phyloP scores from a whole-genome alignment of 768 basidiomycete genomes.

The Hemileccinum impolitum region DNA sequence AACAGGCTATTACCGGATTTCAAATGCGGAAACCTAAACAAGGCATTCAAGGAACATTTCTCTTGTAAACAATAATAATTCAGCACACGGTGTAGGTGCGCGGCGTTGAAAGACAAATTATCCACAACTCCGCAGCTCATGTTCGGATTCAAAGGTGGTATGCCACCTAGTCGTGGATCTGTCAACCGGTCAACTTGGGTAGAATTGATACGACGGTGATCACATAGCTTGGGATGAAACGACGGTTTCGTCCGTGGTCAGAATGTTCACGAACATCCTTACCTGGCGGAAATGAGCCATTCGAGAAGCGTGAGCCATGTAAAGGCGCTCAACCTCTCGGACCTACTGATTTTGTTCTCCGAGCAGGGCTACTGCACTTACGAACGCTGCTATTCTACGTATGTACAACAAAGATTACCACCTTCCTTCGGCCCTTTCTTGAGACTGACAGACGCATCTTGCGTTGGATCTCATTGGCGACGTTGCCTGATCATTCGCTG shows the following conservation, averaged over 20 bases:
- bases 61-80: neutral
- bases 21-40: constrained; percentile 8
- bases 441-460: neutral
- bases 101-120: neutral
- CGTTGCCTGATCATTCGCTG: neutral
- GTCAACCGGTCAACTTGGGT: neutral
- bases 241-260: constrained; percentile 14
- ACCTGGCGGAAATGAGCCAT: constrained; percentile 9
- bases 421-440: neutral
- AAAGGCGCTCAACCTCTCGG: neutral
- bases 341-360: neutral
- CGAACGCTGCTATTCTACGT: neutral
- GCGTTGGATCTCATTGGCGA: neutral
- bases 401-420: neutral
- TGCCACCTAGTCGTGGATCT: neutral
- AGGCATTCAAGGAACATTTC: neutral
- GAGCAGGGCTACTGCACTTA: neutral
- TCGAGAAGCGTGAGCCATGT: constrained; percentile 1
- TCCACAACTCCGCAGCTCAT: neutral
- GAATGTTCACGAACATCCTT: neutral
- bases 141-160: neutral
- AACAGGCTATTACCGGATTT: constrained; percentile 6
- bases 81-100: neutral
- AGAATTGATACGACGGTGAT: neutral
- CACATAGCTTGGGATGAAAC: constrained; percentile 13